Base-by-base conservation (phyloP, 371 early-diverging fungal species). In the Zychaea mexicana region DNA sequence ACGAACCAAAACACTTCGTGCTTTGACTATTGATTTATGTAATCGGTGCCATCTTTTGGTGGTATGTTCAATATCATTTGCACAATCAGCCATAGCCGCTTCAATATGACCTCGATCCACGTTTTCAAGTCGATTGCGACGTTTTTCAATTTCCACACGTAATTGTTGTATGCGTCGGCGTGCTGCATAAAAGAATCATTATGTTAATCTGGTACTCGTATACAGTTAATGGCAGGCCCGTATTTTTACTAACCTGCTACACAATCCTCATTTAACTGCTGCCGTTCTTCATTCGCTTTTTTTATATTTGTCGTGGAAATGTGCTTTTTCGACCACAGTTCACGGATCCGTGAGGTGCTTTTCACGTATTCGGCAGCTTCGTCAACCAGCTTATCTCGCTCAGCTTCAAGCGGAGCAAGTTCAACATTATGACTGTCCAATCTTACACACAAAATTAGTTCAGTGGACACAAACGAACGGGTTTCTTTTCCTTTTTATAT, bases 1-100 rank as follows among this genome's bases (percentile, higher is more conserved):
- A 3, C 73, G 67, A 6, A 89, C 82, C 22, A 88, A 69, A 13
- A 84, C 70, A 8, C 84, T 70, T 39, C 86, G 75, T 28, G 83
- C 77, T 2, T 76, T 57, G 2, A 73, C 69, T 19, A 72, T 75
- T 57, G 72, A 59, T 56, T 72, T 71, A 60, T 81, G 76, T 1
- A 73, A 65, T 24, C 75, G 57, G 53, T 75, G 59, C 83, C 76
- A 72, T 63, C 71, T 19, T 60, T 74, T 70, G 67, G 52, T 65
- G 64, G 21, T 67, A 65, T 28, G 73, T 67, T 58, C 72, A 61
- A n/a, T 72, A 60, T 77, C 77, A 61, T 57, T 70, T 58, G 54
- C 75, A 65, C 24, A 74, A 58, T 39, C 73, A 67, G 49, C 68
- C 67, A 45, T 77, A 62, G 3, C 71, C 62, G 8, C 75, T 67